Evolutionary conservation across 768 basidiomycete genomes (phyloP).

Genomic region (Pulveroboletus ravenelii): DNA sequence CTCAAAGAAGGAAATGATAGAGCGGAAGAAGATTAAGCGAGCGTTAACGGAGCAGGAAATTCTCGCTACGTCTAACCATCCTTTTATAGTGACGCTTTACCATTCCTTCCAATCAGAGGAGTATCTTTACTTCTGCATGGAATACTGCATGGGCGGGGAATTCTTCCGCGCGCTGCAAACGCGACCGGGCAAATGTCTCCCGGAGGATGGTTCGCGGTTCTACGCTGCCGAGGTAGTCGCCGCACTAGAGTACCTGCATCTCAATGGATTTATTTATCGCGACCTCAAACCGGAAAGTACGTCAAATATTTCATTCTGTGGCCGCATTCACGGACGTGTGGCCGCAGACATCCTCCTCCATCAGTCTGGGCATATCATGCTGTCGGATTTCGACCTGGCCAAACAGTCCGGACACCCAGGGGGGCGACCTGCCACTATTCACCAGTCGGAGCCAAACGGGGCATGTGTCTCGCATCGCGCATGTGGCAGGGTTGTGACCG

Average conservation of each 20-base stretch:
- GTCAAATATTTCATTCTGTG: constrained; percentile 32
- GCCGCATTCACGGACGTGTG: neutral
- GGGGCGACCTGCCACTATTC: constrained; percentile 82
- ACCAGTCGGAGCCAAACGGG: constrained; percentile 82
- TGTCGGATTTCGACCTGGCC: constrained; percentile 98
- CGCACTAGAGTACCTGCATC: constrained; percentile 95
- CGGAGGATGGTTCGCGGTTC: constrained; percentile 93
- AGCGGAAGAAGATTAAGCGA: constrained; percentile 98
- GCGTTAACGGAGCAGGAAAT: constrained; percentile 99
- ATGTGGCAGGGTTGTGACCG: constrained; percentile 5
- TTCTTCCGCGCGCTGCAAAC: constrained; percentile 98
- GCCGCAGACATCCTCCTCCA: constrained; percentile 88
- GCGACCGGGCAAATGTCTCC: constrained; percentile 91
- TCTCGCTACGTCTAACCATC: constrained; percentile 96
- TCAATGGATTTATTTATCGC: constrained; percentile 99
- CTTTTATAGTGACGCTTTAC: constrained; percentile 98
- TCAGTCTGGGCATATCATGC: constrained; percentile 98
- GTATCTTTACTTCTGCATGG: constrained; percentile 98
- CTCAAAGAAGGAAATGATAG: constrained; percentile 99
- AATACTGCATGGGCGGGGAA: constrained; percentile 98
- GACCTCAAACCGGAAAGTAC: constrained; percentile 99
- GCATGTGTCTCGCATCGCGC: constrained; percentile 41
- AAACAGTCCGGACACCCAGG: constrained; percentile 89
- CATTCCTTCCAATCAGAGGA: constrained; percentile 99
- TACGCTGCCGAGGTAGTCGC: constrained; percentile 99